Percentiles rank a stretch among this genome's conserved stretches.
Evolutionary conservation across 495 filamentous ascomycete genomes (phyloP).

Genomic region (Lindgomyces ingoldianus): DNA sequence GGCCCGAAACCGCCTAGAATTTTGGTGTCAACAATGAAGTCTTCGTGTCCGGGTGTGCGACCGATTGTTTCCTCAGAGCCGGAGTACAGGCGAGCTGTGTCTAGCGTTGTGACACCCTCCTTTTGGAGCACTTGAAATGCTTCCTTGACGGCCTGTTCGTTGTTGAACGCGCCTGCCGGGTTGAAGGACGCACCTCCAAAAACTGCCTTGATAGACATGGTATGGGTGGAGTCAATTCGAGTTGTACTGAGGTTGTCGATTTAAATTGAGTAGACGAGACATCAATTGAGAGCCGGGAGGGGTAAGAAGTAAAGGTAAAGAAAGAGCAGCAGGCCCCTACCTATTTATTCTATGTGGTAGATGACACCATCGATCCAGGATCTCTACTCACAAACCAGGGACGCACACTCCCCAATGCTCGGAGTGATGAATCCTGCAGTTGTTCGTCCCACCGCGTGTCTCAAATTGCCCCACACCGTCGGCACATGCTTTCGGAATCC

Average conservation of each 20-base stretch:
- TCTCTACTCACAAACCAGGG: too few species aligned
- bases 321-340: neutral
- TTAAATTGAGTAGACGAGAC: neutral
- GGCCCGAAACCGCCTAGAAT: constrained; percentile 40
- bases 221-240: neutral
- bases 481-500: too few species aligned
- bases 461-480: too few species aligned
- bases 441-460: too few species aligned
- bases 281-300: neutral
- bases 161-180: neutral
- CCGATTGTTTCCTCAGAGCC: constrained; percentile 43
- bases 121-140: constrained; percentile 31
- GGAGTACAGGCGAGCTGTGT: constrained; percentile 45
- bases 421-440: neutral
- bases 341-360: neutral
- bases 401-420: neutral
- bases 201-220: constrained; percentile 25
- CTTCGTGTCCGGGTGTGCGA: constrained; percentile 23
- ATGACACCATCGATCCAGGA: neutral
- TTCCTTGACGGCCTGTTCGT: constrained; percentile 2
- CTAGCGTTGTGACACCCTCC: constrained; percentile 42
- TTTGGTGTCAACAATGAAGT: constrained; percentile 48
- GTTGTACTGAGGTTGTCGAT: neutral
- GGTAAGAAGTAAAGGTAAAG: neutral
- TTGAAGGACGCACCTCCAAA: constrained; percentile 26